These are phyloP conservation scores for Coemansia sp. DNA, from an alignment of 192 early-diverging fungal species.

Conservation along the genomic window DNA sequence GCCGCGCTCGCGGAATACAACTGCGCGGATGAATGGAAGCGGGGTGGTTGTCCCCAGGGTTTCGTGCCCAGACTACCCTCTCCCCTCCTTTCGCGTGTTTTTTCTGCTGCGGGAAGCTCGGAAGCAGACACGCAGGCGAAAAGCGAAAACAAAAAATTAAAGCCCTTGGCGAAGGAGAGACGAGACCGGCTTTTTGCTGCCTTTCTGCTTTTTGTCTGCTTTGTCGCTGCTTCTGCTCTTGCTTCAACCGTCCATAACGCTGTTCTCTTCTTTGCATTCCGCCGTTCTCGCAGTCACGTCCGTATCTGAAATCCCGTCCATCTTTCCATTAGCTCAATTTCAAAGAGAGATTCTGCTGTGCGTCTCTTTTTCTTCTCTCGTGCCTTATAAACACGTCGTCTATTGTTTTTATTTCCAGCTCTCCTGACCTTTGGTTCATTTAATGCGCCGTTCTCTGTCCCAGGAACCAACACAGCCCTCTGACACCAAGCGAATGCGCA, in stretches of 20 bases:
- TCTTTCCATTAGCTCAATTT: not conserved
- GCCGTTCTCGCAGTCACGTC: not conserved
- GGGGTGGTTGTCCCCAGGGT: not conserved
- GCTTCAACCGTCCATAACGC: no score
- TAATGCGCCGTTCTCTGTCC: slow-evolving; percentile 42
- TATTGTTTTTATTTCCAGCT: not conserved
- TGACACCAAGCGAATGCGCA: slow-evolving; percentile 43
- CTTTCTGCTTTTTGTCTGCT: not conserved
- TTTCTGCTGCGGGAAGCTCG: no score
- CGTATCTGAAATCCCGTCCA: not conserved
- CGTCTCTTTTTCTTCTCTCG: not conserved
- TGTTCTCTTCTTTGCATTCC: not conserved
- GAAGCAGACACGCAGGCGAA: no score
- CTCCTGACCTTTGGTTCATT: not conserved
- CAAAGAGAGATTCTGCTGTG: not conserved
- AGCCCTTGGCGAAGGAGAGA: no score
- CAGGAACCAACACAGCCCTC: slow-evolving; percentile 10
- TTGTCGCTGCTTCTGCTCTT: no score
- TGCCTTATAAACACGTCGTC: not conserved
- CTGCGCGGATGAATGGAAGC: not conserved
- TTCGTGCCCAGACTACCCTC: not conserved
- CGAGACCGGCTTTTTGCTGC: not conserved
- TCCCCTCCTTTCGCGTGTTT: not conserved
- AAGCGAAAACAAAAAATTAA: not conserved
- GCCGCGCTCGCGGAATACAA: not conserved